Conservation (phyloP, 306 rosid genomes). For the Cicer pinnatifidum region DNA sequence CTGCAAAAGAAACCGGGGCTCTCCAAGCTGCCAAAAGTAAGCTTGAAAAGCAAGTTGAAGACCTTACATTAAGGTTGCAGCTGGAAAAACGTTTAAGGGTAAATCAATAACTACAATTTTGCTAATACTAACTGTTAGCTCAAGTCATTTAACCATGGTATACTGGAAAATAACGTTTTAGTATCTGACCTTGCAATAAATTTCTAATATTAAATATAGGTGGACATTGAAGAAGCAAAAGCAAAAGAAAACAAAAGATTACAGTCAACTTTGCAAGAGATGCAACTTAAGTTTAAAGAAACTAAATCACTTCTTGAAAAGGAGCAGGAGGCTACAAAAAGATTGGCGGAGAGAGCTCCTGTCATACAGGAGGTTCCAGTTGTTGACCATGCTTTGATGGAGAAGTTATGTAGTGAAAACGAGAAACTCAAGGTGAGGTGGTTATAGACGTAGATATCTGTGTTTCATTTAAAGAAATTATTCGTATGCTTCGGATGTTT, state of each 20-base stretch:
- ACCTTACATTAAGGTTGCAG: conserved; percentile 88
- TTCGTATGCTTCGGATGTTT: conserved; percentile 3
- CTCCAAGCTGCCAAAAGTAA: conserved; percentile 99
- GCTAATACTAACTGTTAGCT: conserved; percentile 11
- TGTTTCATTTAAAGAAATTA: conserved; percentile 6
- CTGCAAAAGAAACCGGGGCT: conserved; percentile 99
- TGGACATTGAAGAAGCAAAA: conserved; percentile 92
- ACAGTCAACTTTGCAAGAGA: conserved; percentile 81
- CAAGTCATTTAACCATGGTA: conserved; percentile 19
- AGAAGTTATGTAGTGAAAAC: conserved; percentile 79
- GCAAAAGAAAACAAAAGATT: conserved; percentile 83
- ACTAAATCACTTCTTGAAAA: conserved; percentile 72
- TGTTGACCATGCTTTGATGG: conserved; percentile 78
- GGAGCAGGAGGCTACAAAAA: conserved; percentile 74
- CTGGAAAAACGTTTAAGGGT: conserved; percentile 97
- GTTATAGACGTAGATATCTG: conserved; percentile 37
- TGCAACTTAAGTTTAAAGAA: conserved; percentile 83
- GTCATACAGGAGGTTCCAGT: conserved; percentile 92
- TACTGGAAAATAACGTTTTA: neutral
- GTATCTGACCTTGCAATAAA: conserved; percentile 41
- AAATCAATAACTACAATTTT: conserved; percentile 45
- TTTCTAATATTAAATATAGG: conserved; percentile 53
- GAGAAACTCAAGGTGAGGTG: conserved; percentile 91
- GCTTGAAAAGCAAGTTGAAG: conserved; percentile 99
- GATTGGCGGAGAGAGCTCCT: conserved; percentile 67